Evolutionary conservation across 2,329 filamentous ascomycete genomes (phyloP).

Genomic region (Penicillium sp.): DNA sequence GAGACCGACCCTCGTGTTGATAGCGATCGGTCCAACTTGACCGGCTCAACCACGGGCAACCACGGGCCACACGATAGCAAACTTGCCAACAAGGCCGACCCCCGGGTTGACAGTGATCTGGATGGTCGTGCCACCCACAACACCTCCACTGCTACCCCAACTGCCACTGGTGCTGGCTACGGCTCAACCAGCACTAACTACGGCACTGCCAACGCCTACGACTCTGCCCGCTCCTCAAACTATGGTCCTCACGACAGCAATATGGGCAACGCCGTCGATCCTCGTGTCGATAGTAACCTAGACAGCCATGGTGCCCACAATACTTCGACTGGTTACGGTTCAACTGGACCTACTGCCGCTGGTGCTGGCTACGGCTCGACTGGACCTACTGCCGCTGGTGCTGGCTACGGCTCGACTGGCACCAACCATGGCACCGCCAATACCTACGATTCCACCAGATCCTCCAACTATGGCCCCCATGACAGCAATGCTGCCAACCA

Average conservation of each 20-base stretch:
- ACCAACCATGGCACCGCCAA: constrained; percentile 10
- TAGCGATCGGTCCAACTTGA: constrained; percentile 10
- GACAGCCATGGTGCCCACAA: not conserved
- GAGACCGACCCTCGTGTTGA: constrained; percentile 15
- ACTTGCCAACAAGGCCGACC: constrained; percentile 19
- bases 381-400: not conserved
- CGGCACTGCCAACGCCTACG: not conserved
- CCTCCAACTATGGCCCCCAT: constrained; percentile 19
- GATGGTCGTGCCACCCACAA: not conserved
- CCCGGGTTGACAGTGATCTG: constrained; percentile 17
- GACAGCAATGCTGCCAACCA: constrained; percentile 13
- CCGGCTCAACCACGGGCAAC: constrained; percentile 4
- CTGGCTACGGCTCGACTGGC: not conserved
- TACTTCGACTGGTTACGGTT: not conserved
- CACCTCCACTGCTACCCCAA: not conserved
- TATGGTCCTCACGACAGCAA: constrained; percentile 13
- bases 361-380: not conserved
- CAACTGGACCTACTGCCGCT: not conserved
- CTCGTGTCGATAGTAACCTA: constrained; percentile 9
- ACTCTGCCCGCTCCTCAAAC: constrained; percentile 6
- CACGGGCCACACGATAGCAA: constrained; percentile 18
- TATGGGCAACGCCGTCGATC: constrained; percentile 8
- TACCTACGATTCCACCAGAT: constrained; percentile 10
- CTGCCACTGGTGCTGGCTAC: not conserved
- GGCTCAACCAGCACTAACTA: not conserved